A percentile compares a stretch with the other conserved stretches of the same genome.
Evolutionary conservation across 208 protist genomes (phyloP).

Genomic region (Trypanosoma mega): DNA sequence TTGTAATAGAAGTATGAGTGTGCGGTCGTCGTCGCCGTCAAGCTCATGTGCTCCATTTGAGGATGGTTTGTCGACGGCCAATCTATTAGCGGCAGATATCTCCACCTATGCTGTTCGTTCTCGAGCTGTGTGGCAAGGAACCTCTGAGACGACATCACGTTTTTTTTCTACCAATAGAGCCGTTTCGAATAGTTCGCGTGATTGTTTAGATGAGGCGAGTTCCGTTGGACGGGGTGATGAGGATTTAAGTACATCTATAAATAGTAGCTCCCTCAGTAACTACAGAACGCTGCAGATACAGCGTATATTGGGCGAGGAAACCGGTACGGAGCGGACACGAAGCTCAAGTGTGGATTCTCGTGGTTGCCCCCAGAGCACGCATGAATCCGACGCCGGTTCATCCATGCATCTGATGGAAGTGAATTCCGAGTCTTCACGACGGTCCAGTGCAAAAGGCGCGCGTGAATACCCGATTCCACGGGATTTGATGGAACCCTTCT

Average conservation of each 20-base stretch:
- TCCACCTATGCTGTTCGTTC: not conserved
- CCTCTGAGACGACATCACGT: not conserved
- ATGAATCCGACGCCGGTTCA: not conserved
- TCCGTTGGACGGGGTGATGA: not conserved
- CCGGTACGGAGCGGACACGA: not conserved
- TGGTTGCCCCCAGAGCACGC: not conserved
- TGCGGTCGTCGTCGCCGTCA: not conserved
- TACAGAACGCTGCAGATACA: not conserved
- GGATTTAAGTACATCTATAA: not conserved
- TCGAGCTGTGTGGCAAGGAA: not conserved
- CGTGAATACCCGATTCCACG: not conserved
- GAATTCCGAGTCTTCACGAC: not conserved
- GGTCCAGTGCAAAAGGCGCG: not conserved
- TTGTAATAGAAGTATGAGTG: not conserved
- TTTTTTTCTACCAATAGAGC: not conserved
- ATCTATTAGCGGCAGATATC: not conserved
- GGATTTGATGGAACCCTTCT: not conserved
- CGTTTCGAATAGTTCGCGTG: not conserved
- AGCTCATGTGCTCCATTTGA: not conserved
- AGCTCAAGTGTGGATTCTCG: not conserved
- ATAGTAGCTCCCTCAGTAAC: not conserved
- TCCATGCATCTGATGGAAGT: not conserved
- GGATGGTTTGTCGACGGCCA: not conserved
- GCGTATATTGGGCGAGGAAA: not conserved
- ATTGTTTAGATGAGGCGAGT: not conserved